phyloP scores from a whole-genome alignment of 495 filamentous ascomycete species.

The Xylaria sp. region DNA sequence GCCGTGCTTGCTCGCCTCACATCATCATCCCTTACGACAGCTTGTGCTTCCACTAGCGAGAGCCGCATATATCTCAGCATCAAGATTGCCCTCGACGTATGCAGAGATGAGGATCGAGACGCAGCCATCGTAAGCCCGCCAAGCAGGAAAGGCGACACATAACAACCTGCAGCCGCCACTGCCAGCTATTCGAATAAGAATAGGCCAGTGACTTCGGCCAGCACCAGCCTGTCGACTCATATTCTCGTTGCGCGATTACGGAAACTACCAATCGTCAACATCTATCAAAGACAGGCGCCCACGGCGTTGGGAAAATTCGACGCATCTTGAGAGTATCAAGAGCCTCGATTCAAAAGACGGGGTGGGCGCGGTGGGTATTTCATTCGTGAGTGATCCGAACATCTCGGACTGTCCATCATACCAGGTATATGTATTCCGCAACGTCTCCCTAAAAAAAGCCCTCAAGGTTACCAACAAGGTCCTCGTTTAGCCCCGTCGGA shows the following conservation, averaged over 20 bases:
- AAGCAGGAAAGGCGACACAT: not conserved
- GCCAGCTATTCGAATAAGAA: not conserved
- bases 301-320: not conserved
- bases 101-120: not conserved
- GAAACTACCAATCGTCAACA: not conserved
- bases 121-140: not conserved
- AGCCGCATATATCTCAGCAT: not conserved
- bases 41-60: not conserved
- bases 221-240: not conserved
- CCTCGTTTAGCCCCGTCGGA: constrained; percentile 7
- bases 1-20: not conserved
- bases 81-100: not conserved
- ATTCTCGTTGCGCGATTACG: not conserved
- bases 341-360: not conserved
- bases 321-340: not conserved
- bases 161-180: not conserved
- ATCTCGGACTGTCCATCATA: not conserved
- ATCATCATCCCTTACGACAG: not conserved
- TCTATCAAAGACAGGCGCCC: not conserved
- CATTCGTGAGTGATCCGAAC: not conserved
- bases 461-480: constrained; percentile 30
- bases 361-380: not conserved
- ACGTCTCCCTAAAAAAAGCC: not conserved
- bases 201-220: not conserved
- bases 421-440: not conserved